Percentiles rank a stretch among this genome's conserved stretches.
Evolutionary conservation across 257 asterid species (phyloP).

Genomic region (Parsonsia alboflavescens): DNA sequence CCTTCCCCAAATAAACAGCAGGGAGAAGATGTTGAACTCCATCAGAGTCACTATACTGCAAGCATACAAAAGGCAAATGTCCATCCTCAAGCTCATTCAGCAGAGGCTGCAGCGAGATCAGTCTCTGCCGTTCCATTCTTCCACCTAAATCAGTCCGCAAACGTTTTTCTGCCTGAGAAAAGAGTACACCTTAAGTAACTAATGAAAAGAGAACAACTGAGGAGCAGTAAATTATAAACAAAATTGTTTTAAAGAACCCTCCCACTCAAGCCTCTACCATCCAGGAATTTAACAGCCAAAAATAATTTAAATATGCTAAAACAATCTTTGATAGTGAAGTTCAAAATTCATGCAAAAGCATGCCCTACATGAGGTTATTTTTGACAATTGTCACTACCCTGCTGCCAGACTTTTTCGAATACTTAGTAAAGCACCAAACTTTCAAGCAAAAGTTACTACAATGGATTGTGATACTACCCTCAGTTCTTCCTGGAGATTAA

Average conservation of each 20-base stretch:
- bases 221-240: neutral
- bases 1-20: conserved; percentile 83
- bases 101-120: conserved; percentile 61
- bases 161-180: conserved; percentile 73
- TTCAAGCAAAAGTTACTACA: neutral
- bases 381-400: neutral
- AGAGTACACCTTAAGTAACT: conserved; percentile 14
- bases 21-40: conserved; percentile 80
- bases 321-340: neutral
- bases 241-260: neutral
- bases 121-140: conserved; percentile 79
- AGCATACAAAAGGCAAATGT: conserved; percentile 73
- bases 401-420: neutral
- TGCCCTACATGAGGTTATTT: neutral
- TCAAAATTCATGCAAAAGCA: neutral
- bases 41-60: conserved; percentile 63
- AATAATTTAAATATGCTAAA: neutral
- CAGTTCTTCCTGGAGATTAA: conserved; percentile 81
- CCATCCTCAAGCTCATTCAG: conserved; percentile 71
- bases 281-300: conserved; percentile 1
- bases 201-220: conserved; percentile 1
- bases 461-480: conserved; percentile 45
- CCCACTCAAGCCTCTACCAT: neutral
- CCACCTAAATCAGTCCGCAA: conserved; percentile 61
- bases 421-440: neutral